A percentile compares a stretch with the other conserved stretches of the same genome.
Conservation (phyloP, 768 basidiomycete species). For the Candolleomyces efflorescens region DNA sequence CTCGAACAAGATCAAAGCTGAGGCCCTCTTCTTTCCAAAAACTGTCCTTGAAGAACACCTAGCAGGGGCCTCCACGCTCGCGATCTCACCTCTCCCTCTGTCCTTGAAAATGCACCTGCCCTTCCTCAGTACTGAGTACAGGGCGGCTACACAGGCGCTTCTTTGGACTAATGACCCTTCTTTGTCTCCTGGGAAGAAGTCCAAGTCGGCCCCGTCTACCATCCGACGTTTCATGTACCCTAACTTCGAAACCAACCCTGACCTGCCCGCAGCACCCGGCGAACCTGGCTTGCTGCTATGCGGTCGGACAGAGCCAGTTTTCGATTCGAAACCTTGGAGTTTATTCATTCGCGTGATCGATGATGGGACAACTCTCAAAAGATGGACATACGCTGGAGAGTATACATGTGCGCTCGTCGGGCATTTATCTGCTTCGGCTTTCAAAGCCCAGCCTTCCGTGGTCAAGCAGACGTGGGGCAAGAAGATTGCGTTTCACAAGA, state of each 20-base stretch:
- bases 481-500: slow-evolving; percentile 7
- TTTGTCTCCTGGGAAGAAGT: not conserved
- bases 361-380: not conserved
- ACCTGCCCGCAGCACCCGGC: slow-evolving; percentile 5
- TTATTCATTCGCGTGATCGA: not conserved
- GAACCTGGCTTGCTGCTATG: slow-evolving; percentile 5
- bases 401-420: slow-evolving; percentile 2
- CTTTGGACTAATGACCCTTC: not conserved
- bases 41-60: not conserved
- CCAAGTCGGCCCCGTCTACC: not conserved
- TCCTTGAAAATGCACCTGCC: not conserved
- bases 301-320: not conserved
- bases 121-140: not conserved
- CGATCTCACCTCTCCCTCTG: not conserved
- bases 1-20: not conserved
- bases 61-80: not conserved
- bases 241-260: slow-evolving; percentile 2
- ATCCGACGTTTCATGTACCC: not conserved
- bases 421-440: not conserved
- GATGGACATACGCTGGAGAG: slow-evolving; percentile 8
- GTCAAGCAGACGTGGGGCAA: slow-evolving; percentile 7
- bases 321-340: not conserved
- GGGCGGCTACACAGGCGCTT: not conserved
- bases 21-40: not conserved
- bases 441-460: not conserved